Evolutionary conservation across 2,329 filamentous ascomycete genomes (phyloP).

Genomic region (Aspergillus awamori): DNA sequence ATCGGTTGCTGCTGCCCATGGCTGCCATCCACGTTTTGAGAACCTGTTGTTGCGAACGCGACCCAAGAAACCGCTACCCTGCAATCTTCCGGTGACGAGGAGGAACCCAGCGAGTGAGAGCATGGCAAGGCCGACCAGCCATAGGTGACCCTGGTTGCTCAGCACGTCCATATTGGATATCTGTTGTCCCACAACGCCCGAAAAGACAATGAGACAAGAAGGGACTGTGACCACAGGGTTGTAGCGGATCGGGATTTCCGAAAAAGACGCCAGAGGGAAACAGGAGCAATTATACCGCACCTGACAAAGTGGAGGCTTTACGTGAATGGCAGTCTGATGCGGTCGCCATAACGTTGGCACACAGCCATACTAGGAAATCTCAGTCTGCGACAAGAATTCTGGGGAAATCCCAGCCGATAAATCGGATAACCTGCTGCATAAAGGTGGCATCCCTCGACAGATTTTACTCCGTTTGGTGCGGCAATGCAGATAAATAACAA

Average conservation of each 20-base stretch:
- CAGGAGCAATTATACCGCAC: background rate
- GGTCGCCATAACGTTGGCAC: too few species aligned
- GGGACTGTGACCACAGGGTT: conserved; percentile 1
- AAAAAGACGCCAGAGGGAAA: background rate
- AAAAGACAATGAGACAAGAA: background rate
- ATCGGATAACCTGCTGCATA: conserved; percentile 5
- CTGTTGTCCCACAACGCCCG: background rate
- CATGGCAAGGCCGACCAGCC: conserved; percentile 28
- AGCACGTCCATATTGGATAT: conserved; percentile 24
- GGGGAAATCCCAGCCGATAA: background rate
- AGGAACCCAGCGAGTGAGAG: conserved; percentile 30
- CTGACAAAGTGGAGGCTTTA: background rate
- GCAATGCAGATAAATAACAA: conserved; percentile 22
- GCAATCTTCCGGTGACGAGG: conserved; percentile 31
- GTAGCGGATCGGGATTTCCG: background rate
- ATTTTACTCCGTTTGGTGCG: conserved; percentile 26
- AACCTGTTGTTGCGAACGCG: conserved; percentile 43
- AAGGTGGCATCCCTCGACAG: conserved; percentile 15
- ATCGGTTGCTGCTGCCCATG: conserved; percentile 56
- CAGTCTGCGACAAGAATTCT: background rate
- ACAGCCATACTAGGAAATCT: background rate
- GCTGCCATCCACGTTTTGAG: conserved; percentile 57
- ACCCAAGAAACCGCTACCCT: conserved; percentile 43
- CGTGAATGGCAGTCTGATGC: background rate
- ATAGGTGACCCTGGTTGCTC: conserved; percentile 22